These are phyloP conservation scores for Vigna nakashimae DNA, from an alignment of 306 rosid species.

Conservation along the genomic window DNA sequence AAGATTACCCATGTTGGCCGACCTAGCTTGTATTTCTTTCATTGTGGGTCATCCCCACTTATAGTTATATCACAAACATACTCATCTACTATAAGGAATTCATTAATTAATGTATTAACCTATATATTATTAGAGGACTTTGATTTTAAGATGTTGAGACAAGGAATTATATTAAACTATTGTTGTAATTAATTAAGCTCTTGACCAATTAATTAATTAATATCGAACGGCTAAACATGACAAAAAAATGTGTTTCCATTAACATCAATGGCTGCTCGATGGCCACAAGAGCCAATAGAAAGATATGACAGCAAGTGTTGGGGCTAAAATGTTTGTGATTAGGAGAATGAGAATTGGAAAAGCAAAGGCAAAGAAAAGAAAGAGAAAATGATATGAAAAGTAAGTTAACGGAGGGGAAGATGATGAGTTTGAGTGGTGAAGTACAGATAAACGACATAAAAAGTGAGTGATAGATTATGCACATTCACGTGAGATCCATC, in stretches of 20 bases:
- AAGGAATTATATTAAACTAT: background rate
- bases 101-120: background rate
- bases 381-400: background rate
- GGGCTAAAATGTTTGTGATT: background rate
- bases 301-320: background rate
- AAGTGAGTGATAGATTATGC: background rate
- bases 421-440: background rate
- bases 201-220: background rate
- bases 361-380: background rate
- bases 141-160: background rate
- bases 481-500: conserved; percentile 9
- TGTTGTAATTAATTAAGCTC: background rate
- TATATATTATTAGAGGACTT: too few relatives aligned
- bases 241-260: background rate
- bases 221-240: too few relatives aligned
- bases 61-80: background rate
- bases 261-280: background rate
- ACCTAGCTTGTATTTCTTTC: conserved; percentile 5
- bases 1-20: background rate
- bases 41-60: conserved; percentile 9
- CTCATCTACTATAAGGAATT: background rate
- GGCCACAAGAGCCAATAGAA: background rate
- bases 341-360: background rate
- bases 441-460: background rate
- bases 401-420: conserved; percentile 21